Evolutionary conservation across 2,329 filamentous ascomycete genomes (phyloP).

Genomic region (Aspergillus texensis): DNA sequence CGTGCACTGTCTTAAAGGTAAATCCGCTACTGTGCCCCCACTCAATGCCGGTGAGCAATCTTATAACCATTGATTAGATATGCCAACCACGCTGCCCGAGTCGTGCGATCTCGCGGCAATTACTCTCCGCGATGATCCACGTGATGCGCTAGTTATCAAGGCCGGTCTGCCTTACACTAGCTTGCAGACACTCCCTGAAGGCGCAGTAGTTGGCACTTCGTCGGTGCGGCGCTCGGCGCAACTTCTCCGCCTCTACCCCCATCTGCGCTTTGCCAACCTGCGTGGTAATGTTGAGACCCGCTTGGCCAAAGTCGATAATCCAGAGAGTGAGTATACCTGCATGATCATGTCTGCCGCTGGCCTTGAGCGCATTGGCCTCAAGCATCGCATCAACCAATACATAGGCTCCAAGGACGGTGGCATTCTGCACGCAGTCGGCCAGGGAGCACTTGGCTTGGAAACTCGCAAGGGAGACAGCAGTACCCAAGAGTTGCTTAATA

Average conservation of each 20-base stretch:
- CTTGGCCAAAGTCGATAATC: conserved; percentile 76
- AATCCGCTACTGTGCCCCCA: not conserved
- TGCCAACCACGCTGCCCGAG: conserved; percentile 78
- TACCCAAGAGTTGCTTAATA: conserved; percentile 5
- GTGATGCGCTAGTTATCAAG: conserved; percentile 60
- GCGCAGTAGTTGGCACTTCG: conserved; percentile 82
- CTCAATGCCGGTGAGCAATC: no score
- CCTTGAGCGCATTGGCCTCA: conserved; percentile 71
- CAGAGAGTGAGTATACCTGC: conserved; percentile 68
- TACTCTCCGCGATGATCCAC: conserved; percentile 72
- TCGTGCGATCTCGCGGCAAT: conserved; percentile 73
- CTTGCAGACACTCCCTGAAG: conserved; percentile 71
- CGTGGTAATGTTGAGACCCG: conserved; percentile 84
- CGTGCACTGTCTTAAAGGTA: conserved; percentile 77
- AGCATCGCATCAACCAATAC: conserved; percentile 71
- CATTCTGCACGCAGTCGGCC: conserved; percentile 83
- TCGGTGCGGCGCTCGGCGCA: conserved; percentile 82
- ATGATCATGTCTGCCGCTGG: conserved; percentile 86
- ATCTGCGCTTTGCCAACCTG: conserved; percentile 73
- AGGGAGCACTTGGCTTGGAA: conserved; percentile 75
- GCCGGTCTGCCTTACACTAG: conserved; percentile 57
- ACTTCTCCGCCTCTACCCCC: conserved; percentile 71
- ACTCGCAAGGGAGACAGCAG: conserved; percentile 11
- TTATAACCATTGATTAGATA: conserved; percentile 56
- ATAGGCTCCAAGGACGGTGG: conserved; percentile 59